These are phyloP conservation scores for Tulasnella calospora DNA, from an alignment of 768 basidiomycete genomes.

Conservation along the genomic window DNA sequence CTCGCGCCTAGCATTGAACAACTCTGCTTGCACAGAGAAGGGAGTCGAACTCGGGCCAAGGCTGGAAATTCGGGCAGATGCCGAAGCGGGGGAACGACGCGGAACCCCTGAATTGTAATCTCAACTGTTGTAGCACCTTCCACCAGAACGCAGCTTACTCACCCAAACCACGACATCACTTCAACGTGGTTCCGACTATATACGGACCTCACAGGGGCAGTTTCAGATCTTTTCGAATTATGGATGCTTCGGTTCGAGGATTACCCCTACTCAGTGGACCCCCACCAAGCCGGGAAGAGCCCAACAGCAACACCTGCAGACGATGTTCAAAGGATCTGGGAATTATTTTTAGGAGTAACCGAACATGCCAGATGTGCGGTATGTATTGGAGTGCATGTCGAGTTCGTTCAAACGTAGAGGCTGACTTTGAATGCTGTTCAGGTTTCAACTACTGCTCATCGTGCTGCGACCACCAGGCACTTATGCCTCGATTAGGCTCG, in stretches of 20 bases:
- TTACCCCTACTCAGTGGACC: slow-evolving; percentile 29
- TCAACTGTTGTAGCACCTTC: slow-evolving; percentile 5
- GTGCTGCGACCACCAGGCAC: slow-evolving; percentile 29
- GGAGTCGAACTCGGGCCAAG: neutral
- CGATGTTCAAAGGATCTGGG: slow-evolving; percentile 29
- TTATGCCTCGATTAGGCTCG: slow-evolving; percentile 18
- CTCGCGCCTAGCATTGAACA: no score
- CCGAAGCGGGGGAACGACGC: neutral
- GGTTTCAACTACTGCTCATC: slow-evolving; percentile 28
- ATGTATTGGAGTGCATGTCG: slow-evolving; percentile 1
- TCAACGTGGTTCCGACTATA: neutral
- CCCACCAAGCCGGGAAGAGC: slow-evolving; percentile 22
- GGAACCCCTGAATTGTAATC: neutral
- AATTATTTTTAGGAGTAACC: slow-evolving; percentile 20
- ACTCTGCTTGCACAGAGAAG: no score
- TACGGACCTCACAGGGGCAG: neutral
- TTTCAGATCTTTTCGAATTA: neutral
- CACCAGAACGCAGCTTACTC: neutral
- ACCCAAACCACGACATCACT: slow-evolving; percentile 5
- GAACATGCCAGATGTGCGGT: slow-evolving; percentile 28
- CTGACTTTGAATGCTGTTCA: neutral
- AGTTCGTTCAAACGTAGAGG: neutral
- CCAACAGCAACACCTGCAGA: slow-evolving; percentile 25
- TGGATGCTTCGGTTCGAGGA: slow-evolving; percentile 29
- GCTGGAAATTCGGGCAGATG: neutral